Percentiles rank a stretch among this genome's conserved stretches.
phyloP scores from a whole-genome alignment of 768 basidiomycete species.

The Hydnomerulius pinastri region DNA sequence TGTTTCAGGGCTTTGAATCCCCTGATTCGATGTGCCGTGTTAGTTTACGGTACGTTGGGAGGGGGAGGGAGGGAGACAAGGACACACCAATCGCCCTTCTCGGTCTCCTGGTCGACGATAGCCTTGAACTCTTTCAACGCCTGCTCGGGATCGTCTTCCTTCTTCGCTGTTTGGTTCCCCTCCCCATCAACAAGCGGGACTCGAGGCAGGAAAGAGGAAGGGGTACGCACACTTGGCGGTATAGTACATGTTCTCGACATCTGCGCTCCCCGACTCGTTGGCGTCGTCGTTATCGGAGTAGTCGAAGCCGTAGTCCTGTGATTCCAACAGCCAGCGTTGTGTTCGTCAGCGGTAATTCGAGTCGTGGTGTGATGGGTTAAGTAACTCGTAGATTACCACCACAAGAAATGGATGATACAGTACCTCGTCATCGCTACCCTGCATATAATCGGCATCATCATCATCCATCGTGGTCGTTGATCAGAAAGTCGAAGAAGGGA shows the following conservation, averaged over 20 bases:
- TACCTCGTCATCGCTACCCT: slow-evolving; percentile 85
- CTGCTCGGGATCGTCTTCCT: slow-evolving; percentile 91
- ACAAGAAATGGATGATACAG: slow-evolving; percentile 8
- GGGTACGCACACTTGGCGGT: slow-evolving; percentile 82
- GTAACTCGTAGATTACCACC: neutral
- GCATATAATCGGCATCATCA: slow-evolving; percentile 94
- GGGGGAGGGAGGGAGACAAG: neutral
- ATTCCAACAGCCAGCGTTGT: neutral
- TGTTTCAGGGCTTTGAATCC: slow-evolving; percentile 99
- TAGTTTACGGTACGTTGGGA: neutral
- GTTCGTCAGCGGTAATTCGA: slow-evolving; percentile 1
- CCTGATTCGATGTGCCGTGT: slow-evolving; percentile 47
- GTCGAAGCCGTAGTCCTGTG: slow-evolving; percentile 91
- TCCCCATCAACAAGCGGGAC: too few species aligned
- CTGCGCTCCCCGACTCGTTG: slow-evolving; percentile 76
- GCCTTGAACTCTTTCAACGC: slow-evolving; percentile 87
- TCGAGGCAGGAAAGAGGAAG: neutral
- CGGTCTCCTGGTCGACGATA: slow-evolving; percentile 89
- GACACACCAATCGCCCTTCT: slow-evolving; percentile 89
- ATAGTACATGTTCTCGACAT: slow-evolving; percentile 98
- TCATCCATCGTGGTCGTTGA: slow-evolving; percentile 66
- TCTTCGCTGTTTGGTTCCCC: slow-evolving; percentile 60
- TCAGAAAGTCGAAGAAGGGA: slow-evolving; percentile 6
- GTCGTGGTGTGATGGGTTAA: slow-evolving; percentile 1
- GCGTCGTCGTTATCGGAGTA: slow-evolving; percentile 91